These are phyloP conservation scores for Ophiocordyceps sinensis DNA, from an alignment of 2,329 filamentous ascomycete genomes.

Conservation along the genomic window DNA sequence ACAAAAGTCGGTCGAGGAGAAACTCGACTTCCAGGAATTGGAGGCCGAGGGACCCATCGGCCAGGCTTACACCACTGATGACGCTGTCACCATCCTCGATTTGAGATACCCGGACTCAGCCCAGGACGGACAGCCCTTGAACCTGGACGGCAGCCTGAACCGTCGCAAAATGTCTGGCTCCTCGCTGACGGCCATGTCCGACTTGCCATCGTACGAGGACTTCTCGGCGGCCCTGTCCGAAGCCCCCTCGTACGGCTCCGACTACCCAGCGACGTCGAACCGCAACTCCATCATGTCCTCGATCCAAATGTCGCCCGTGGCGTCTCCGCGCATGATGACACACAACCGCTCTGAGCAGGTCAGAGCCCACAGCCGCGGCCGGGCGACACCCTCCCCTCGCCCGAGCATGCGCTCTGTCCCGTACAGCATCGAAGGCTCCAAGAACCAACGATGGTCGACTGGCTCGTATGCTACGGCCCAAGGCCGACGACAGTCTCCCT, in stretches of 20 bases:
- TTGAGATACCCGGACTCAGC: slow-evolving; percentile 35
- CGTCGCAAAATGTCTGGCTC: slow-evolving; percentile 56
- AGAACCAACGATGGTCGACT: slow-evolving; percentile 66
- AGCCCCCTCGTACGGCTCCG: slow-evolving; percentile 49
- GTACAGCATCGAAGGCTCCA: slow-evolving; percentile 51
- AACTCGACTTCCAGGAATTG: slow-evolving; percentile 37
- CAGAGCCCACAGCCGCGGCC: slow-evolving; percentile 50
- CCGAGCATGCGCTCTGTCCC: slow-evolving; percentile 54
- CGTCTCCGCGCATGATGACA: slow-evolving; percentile 52
- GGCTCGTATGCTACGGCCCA: slow-evolving; percentile 50
- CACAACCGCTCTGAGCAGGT: slow-evolving; percentile 47
- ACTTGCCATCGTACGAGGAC: slow-evolving; percentile 59
- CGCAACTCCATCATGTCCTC: slow-evolving; percentile 57
- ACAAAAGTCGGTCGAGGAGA: slow-evolving; percentile 42
- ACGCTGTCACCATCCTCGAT: slow-evolving; percentile 48
- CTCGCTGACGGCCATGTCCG: slow-evolving; percentile 54
- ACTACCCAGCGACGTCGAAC: slow-evolving; percentile 53
- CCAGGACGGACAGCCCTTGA: slow-evolving; percentile 33
- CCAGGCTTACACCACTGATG: slow-evolving; percentile 48
- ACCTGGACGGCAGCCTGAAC: slow-evolving; percentile 37
- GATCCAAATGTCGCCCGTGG: slow-evolving; percentile 57
- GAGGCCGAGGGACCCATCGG: slow-evolving; percentile 46
- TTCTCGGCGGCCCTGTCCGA: slow-evolving; percentile 53
- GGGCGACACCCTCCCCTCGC: slow-evolving; percentile 57
- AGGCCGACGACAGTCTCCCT: slow-evolving; percentile 42